Evolutionary conservation across 1,284 basidiomycete genomes (phyloP).

Genomic region (Rhodotorula mucilaginosa): DNA sequence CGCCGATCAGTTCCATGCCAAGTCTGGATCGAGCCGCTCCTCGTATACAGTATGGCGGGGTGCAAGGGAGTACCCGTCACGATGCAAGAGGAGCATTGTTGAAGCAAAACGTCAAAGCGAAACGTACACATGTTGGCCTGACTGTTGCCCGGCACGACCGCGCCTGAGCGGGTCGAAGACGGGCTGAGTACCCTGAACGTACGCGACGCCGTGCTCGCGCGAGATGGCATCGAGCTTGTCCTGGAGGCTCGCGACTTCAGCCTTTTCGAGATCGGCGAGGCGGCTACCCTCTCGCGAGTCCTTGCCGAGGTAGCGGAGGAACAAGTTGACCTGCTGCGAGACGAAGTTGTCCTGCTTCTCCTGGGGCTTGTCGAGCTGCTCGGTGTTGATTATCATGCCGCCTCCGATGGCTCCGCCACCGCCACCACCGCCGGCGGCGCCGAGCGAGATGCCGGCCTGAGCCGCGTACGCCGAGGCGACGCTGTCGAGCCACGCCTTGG

Average conservation of each 20-base stretch:
- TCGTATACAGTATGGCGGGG: no score
- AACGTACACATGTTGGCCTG: constrained; percentile 58
- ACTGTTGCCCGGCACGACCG: constrained; percentile 59
- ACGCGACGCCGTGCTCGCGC: constrained; percentile 86
- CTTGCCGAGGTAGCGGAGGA: constrained; percentile 91
- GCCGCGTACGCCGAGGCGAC: constrained; percentile 84
- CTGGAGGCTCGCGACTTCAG: constrained; percentile 69
- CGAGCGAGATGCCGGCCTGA: constrained; percentile 79
- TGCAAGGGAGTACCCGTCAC: no score
- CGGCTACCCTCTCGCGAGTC: constrained; percentile 90
- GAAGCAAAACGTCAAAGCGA: no score
- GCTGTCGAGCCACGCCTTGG: constrained; percentile 87
- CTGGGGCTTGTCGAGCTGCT: constrained; percentile 96
- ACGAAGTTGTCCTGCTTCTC: constrained; percentile 89
- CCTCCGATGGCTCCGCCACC: constrained; percentile 42
- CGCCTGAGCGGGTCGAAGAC: constrained; percentile 80
- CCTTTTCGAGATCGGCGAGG: constrained; percentile 81
- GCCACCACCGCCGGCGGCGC: constrained; percentile 52
- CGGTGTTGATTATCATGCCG: constrained; percentile 78
- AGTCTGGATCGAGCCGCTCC: no score
- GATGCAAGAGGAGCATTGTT: no score
- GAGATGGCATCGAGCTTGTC: constrained; percentile 80
- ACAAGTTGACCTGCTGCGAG: constrained; percentile 86
- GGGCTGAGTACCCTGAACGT: constrained; percentile 92
- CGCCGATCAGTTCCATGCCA: not conserved